Percentiles rank a stretch among this genome's conserved stretches.
These are phyloP conservation scores for Simplicillium sp. DNA, from an alignment of 2,329 filamentous ascomycete genomes.

Conservation along the genomic window DNA sequence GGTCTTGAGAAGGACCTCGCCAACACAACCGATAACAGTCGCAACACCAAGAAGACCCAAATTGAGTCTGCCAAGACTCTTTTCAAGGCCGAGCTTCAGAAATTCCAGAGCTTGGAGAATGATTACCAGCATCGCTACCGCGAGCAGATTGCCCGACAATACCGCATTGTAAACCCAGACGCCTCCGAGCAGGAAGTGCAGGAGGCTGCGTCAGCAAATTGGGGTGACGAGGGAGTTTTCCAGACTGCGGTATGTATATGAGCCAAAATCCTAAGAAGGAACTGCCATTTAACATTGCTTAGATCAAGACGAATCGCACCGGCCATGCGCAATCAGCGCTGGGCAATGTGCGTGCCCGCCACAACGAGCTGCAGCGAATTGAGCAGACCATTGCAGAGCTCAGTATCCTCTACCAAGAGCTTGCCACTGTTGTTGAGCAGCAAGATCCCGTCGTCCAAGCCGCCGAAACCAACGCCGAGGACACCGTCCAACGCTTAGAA, in stretches of 20 bases:
- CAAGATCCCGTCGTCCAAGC: constrained; percentile 57
- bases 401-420: constrained; percentile 60
- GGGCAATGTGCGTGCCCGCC: constrained; percentile 69
- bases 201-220: constrained; percentile 59
- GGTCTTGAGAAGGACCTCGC: constrained; percentile 61
- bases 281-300: constrained; percentile 4
- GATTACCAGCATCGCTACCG: constrained; percentile 62
- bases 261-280: neutral
- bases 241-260: constrained; percentile 60
- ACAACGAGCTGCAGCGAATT: constrained; percentile 75
- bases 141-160: constrained; percentile 72
- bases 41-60: constrained; percentile 60
- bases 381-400: constrained; percentile 67
- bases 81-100: constrained; percentile 62
- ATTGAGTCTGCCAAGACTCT: constrained; percentile 59
- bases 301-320: constrained; percentile 68
- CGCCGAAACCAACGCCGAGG: constrained; percentile 55
- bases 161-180: constrained; percentile 72
- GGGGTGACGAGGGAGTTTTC: constrained; percentile 73
- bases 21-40: constrained; percentile 50
- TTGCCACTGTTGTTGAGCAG: constrained; percentile 64
- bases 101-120: constrained; percentile 62
- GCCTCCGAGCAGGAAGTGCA: constrained; percentile 65
- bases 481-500: constrained; percentile 57
- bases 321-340: constrained; percentile 66